Percentiles rank a stretch among this genome's conserved stretches.
phyloP scores from a whole-genome alignment of 139 green algal genomes.

The Chlorella sp. region DNA sequence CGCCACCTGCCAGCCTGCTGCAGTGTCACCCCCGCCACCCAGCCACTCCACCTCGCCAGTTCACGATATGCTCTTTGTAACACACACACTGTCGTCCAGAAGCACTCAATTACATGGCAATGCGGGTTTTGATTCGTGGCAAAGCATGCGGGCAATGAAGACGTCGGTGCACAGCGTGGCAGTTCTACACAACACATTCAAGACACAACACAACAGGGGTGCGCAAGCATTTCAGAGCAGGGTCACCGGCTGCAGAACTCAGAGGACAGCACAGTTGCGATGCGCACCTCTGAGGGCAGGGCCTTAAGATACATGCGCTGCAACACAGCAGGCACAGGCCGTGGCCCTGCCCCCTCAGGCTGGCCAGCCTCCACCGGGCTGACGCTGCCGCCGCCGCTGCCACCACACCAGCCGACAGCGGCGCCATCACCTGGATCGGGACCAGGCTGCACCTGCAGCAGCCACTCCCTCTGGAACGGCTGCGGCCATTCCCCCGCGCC shows the following conservation, averaged over 20 bases:
- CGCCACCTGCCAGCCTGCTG: not conserved
- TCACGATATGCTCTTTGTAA: too few species aligned
- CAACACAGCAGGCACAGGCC: not conserved
- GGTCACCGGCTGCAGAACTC: not conserved
- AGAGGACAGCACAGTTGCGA: conserved; percentile 23
- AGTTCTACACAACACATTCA: not conserved
- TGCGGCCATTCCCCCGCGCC: not conserved
- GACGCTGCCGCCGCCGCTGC: not conserved
- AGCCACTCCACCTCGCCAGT: not conserved
- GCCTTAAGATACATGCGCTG: conserved; percentile 32
- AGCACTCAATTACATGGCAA: too few species aligned
- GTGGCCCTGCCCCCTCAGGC: not conserved
- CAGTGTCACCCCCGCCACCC: not conserved
- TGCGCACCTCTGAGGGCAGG: conserved; percentile 28
- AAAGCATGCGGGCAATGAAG: not conserved
- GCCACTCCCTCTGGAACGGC: conserved; percentile 31
- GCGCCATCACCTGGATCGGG: not conserved
- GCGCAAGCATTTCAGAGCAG: not conserved
- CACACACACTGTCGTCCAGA: too few species aligned
- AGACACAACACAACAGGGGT: not conserved
- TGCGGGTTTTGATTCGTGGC: not conserved
- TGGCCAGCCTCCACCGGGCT: not conserved
- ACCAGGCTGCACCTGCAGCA: conserved; percentile 23
- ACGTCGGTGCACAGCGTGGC: not conserved
- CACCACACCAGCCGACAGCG: not conserved